phyloP scores from a whole-genome alignment of 768 basidiomycete species.

The Amylocystis lapponica region DNA sequence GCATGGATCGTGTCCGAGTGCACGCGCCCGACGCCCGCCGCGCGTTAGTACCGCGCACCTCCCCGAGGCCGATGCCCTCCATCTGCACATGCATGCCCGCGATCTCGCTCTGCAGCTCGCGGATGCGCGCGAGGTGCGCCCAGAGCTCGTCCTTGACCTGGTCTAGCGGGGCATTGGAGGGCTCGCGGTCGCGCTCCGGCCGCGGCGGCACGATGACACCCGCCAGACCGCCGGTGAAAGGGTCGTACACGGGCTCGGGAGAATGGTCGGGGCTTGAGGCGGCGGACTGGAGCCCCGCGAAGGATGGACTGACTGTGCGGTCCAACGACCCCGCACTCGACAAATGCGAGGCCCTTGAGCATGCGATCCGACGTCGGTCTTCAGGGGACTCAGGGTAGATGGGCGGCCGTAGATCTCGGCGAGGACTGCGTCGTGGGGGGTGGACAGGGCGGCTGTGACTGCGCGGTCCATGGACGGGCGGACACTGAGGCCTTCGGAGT shows the following conservation, averaged over 20 bases:
- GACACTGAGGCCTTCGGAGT: too few species aligned
- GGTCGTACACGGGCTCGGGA: conserved; percentile 35
- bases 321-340: conserved; percentile 12
- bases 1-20: conserved; percentile 40
- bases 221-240: conserved; percentile 40
- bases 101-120: conserved; percentile 68
- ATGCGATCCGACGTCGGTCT: too few species aligned
- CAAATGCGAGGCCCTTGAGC: not conserved
- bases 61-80: conserved; percentile 53
- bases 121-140: conserved; percentile 61
- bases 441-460: conserved; percentile 30
- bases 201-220: conserved; percentile 29
- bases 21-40: conserved; percentile 11
- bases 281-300: conserved; percentile 8
- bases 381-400: conserved; percentile 5
- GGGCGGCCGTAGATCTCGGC: conserved; percentile 39
- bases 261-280: conserved; percentile 14
- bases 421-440: conserved; percentile 62
- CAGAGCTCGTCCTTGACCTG: conserved; percentile 49
- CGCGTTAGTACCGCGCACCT: conserved; percentile 14
- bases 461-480: conserved; percentile 11
- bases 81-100: conserved; percentile 69
- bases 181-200: conserved; percentile 4
- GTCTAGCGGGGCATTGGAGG: conserved; percentile 13
- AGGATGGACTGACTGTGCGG: conserved; percentile 12